These are phyloP conservation scores for Rhodotorula mucilaginosa DNA, from an alignment of 1,284 basidiomycete genomes.

Conservation along the genomic window DNA sequence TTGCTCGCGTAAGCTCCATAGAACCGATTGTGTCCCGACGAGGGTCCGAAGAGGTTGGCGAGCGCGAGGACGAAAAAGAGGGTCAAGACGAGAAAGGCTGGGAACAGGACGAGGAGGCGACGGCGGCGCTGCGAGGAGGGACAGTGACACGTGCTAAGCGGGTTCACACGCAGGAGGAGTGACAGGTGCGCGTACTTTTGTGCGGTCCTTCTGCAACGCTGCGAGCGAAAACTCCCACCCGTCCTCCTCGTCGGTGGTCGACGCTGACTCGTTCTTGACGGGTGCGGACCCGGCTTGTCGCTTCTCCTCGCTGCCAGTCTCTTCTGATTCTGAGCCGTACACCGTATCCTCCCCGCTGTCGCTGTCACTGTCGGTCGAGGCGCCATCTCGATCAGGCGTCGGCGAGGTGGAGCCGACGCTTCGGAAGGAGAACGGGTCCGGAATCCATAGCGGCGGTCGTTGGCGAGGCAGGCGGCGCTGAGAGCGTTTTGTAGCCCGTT, in stretches of 20 bases:
- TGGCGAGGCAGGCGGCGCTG: too few species aligned
- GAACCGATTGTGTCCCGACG: not conserved
- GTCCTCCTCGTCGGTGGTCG: not conserved
- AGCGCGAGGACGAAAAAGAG: not conserved
- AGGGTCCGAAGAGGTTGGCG: not conserved
- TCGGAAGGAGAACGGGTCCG: not conserved
- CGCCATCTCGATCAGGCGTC: not conserved
- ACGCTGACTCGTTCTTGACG: not conserved
- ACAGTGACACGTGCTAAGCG: not conserved
- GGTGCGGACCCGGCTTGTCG: not conserved
- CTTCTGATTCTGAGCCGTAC: not conserved
- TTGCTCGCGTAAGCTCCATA: conserved; percentile 2
- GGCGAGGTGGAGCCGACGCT: too few species aligned
- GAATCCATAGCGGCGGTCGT: conserved; percentile 2
- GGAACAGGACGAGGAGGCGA: conserved; percentile 1
- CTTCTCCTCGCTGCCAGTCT: not conserved
- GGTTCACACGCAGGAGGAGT: not conserved
- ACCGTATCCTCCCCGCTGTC: not conserved
- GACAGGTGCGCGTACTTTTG: not conserved
- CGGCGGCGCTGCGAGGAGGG: conserved; percentile 12
- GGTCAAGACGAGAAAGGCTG: not conserved
- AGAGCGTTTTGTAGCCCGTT: too few species aligned
- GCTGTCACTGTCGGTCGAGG: not conserved
- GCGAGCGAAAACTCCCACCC: not conserved
- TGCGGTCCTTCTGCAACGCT: not conserved